phyloP scores from a whole-genome alignment of 148 eudicot genomes.

The Pharnaceum exiguum region DNA sequence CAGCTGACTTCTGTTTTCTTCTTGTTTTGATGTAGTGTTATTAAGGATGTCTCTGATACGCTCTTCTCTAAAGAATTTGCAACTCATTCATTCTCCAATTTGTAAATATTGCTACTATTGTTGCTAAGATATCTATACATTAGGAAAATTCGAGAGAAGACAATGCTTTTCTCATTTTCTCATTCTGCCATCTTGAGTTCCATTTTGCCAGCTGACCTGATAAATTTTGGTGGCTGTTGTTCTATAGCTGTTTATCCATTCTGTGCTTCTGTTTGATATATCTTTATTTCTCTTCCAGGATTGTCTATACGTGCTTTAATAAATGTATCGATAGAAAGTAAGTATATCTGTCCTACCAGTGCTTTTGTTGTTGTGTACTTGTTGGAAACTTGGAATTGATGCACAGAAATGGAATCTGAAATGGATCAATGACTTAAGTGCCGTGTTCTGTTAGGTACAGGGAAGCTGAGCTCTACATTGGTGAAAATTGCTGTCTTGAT shows the following conservation, averaged over 20 bases:
- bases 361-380: neutral
- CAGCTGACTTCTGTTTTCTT: neutral
- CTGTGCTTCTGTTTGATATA: slow-evolving; percentile 12
- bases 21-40: neutral
- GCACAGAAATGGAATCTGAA: neutral
- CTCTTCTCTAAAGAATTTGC: neutral
- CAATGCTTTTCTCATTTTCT: neutral
- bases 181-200: neutral
- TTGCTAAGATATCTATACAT: neutral
- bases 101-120: neutral
- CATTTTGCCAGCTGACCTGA: neutral
- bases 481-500: slow-evolving; percentile 74
- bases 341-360: neutral
- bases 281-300: slow-evolving; percentile 41
- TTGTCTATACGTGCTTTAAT: slow-evolving; percentile 60
- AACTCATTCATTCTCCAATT: neutral
- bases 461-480: slow-evolving; percentile 70
- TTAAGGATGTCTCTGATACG: neutral
- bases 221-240: neutral
- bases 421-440: neutral
- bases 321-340: slow-evolving; percentile 79
- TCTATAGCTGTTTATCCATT: neutral
- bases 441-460: slow-evolving; percentile 45
- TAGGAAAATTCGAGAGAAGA: neutral
- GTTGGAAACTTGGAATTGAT: neutral